Evolutionary conservation across 805 yeast genomes (phyloP).

Genomic region (Teunomyces cretensis): DNA sequence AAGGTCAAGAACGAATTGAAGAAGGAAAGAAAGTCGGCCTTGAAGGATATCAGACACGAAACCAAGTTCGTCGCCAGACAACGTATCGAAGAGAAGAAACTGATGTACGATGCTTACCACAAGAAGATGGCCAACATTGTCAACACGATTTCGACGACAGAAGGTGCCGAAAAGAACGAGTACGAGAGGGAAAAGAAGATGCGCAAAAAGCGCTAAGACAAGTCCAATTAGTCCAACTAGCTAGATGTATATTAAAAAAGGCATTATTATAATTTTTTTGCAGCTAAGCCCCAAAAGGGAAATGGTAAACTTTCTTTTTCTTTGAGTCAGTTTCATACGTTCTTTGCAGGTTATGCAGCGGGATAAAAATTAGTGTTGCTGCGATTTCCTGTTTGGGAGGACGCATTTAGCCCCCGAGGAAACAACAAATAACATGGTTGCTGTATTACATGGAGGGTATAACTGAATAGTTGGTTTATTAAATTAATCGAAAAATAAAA

Average conservation of each 20-base stretch:
- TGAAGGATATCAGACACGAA: constrained; percentile 90
- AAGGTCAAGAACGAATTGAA: constrained; percentile 84
- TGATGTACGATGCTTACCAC: constrained; percentile 76
- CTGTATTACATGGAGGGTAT: background rate
- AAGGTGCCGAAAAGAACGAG: constrained; percentile 91
- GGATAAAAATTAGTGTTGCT: background rate
- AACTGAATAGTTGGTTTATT: background rate
- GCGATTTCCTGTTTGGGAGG: background rate
- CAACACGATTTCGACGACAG: constrained; percentile 85
- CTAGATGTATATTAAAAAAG: constrained; percentile 10
- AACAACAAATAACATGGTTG: too few relatives aligned
- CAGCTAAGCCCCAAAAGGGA: background rate
- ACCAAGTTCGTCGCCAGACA: constrained; percentile 84
- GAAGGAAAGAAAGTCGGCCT: constrained; percentile 84
- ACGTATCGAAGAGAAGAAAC: constrained; percentile 74
- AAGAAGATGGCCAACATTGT: constrained; percentile 84
- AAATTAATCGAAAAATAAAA: constrained; percentile 2
- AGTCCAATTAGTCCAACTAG: background rate
- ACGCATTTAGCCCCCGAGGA: too few relatives aligned
- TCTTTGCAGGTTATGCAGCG: background rate
- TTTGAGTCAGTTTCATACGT: background rate
- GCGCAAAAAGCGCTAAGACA: constrained; percentile 43
- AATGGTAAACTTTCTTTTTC: too few relatives aligned
- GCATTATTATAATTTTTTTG: background rate
- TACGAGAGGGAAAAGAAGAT: constrained; percentile 82